Percentiles rank a stretch among this genome's conserved stretches.
Evolutionary conservation across 352 stramenopile genomes (phyloP).

Genomic region (Saprolegnia diclina): DNA sequence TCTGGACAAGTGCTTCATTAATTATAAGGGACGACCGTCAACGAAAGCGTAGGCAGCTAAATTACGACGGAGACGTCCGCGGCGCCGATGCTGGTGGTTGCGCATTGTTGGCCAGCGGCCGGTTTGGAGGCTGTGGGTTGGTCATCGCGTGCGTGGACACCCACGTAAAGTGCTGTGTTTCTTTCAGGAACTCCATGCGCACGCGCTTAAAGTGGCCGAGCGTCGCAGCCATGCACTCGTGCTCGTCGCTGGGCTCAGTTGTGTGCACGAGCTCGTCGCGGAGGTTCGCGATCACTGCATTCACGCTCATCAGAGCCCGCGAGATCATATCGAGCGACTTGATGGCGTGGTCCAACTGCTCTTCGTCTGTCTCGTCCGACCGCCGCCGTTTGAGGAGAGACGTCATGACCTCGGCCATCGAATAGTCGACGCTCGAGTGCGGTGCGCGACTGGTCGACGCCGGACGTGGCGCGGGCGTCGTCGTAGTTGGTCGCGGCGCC

Average conservation of each 20-base stretch:
- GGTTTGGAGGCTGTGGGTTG: too few species aligned
- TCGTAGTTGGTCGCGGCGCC: too few species aligned
- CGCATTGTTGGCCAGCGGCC: too few species aligned
- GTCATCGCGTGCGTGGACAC: neutral
- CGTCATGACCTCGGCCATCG: neutral
- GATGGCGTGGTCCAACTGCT: neutral
- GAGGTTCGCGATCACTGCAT: neutral
- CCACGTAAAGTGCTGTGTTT: neutral
- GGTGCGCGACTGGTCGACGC: neutral
- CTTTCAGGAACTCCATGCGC: neutral
- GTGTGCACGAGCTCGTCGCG: neutral
- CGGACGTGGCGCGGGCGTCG: too few species aligned
- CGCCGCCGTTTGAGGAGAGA: neutral
- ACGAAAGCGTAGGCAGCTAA: too few species aligned
- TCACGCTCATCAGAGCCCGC: neutral
- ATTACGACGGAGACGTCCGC: too few species aligned
- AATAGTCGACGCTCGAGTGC: neutral
- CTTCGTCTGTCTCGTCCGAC: neutral
- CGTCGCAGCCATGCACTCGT: neutral
- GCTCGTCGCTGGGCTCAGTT: neutral
- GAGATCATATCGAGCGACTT: neutral
- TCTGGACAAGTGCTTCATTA: too few species aligned
- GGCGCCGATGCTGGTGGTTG: too few species aligned
- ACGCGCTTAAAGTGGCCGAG: neutral
- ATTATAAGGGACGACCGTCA: too few species aligned